Conservation (phyloP, 2,329 filamentous ascomycete genomes). For the Didymella glomerata region DNA sequence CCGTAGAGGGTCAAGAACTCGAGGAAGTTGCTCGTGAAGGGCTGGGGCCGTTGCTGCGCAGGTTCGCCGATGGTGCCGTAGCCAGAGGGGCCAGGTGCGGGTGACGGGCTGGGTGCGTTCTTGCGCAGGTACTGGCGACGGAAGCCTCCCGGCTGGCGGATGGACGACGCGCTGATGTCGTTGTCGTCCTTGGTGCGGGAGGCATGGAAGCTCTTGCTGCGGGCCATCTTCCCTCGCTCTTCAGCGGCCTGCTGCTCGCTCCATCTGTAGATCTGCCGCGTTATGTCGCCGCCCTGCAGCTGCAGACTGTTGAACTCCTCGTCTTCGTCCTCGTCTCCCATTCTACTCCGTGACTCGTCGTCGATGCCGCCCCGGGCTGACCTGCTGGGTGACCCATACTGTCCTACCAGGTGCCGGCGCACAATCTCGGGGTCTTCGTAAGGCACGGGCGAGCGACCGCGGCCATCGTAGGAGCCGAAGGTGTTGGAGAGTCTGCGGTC, state of each 20-base stretch:
- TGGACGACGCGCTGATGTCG: constrained; percentile 83
- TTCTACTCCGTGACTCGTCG: constrained; percentile 56
- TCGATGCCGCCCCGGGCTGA: constrained; percentile 41
- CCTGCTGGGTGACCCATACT: constrained; percentile 50
- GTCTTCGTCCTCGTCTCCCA: constrained; percentile 45
- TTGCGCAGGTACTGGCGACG: constrained; percentile 87
- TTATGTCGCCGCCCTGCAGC: constrained; percentile 93
- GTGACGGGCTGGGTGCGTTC: constrained; percentile 71
- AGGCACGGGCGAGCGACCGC: constrained; percentile 64
- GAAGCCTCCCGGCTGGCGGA: constrained; percentile 93
- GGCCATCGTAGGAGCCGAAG: constrained; percentile 85
- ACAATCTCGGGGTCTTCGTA: constrained; percentile 93
- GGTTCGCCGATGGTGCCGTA: constrained; percentile 45
- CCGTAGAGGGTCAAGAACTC: constrained; percentile 96
- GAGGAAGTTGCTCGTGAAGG: constrained; percentile 88
- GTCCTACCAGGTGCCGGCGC: constrained; percentile 80
- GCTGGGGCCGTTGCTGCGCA: constrained; percentile 35
- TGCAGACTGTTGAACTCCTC: constrained; percentile 94
- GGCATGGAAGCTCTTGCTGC: constrained; percentile 88
- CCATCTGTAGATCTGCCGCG: constrained; percentile 95
- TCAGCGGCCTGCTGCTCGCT: constrained; percentile 84
- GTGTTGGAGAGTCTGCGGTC: constrained; percentile 69
- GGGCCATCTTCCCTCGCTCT: constrained; percentile 67
- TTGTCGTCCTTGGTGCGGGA: constrained; percentile 80
- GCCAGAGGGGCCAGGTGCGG: constrained; percentile 54